Conservation (phyloP, 2,329 filamentous ascomycete species). For the Aureobasidium melanogenum region DNA sequence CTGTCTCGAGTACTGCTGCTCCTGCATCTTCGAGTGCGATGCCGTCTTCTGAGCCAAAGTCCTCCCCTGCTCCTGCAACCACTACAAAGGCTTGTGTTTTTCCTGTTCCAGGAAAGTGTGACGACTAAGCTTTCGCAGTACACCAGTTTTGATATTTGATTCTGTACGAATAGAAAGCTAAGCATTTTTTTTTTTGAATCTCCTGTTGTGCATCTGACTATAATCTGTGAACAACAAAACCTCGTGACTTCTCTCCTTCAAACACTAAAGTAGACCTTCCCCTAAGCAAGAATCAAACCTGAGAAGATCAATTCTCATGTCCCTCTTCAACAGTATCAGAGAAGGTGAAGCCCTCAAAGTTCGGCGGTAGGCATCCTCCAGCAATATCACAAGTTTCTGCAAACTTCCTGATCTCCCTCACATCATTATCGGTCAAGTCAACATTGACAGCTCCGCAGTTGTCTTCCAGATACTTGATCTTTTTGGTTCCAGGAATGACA, state of each 20-base stretch:
- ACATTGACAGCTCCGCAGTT: conserved; percentile 18
- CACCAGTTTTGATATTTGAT: not conserved
- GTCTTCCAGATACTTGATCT: conserved; percentile 22
- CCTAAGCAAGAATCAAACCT: too few species aligned
- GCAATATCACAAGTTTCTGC: conserved; percentile 23
- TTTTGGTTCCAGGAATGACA: conserved; percentile 22
- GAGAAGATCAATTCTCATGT: too few species aligned
- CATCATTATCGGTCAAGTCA: conserved; percentile 21
- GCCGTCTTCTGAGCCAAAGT: not conserved
- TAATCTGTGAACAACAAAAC: too few species aligned
- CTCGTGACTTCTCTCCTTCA: too few species aligned
- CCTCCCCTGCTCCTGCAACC: not conserved
- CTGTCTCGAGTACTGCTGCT: not conserved
- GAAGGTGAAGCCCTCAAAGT: conserved; percentile 26
- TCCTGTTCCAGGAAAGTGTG: not conserved
- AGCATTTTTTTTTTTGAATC: too few species aligned
- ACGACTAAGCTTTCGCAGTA: not conserved
- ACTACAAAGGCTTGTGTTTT: not conserved
- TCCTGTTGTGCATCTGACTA: too few species aligned
- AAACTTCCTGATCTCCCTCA: conserved; percentile 20
- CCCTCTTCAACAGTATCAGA: conserved; percentile 29
- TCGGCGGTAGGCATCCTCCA: conserved; percentile 31
- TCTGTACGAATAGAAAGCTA: not conserved
- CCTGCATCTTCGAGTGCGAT: not conserved
- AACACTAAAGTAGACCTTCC: too few species aligned